phyloP scores from a whole-genome alignment of 2,329 filamentous ascomycete genomes.

The Penicillium digitatum region DNA sequence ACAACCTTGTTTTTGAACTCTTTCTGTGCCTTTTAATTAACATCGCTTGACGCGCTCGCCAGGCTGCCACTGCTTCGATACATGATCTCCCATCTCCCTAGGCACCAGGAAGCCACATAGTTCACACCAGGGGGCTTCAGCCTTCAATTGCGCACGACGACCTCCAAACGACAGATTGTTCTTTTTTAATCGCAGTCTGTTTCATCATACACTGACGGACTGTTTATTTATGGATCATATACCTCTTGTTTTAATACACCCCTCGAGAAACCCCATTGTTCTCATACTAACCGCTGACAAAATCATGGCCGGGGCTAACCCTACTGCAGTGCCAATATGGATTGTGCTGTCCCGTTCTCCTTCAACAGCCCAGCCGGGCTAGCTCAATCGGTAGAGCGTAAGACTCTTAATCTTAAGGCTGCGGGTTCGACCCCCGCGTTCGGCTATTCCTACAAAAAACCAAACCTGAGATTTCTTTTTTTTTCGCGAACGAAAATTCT shows the following conservation, averaged over 20 bases:
- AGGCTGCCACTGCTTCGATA: not conserved
- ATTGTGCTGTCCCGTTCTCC: conserved; percentile 33
- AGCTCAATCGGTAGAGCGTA: conserved; percentile 51
- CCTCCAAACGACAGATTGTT: not conserved
- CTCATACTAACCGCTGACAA: not conserved
- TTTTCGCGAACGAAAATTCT: conserved; percentile 8
- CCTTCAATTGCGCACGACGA: not conserved
- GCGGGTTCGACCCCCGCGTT: conserved; percentile 45
- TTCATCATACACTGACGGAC: not conserved
- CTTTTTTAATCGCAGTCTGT: not conserved
- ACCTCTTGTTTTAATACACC: not conserved
- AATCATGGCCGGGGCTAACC: conserved; percentile 32
- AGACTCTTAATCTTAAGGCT: conserved; percentile 49
- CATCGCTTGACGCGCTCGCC: conserved; percentile 3
- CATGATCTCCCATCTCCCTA: conserved; percentile 3
- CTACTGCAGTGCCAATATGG: not conserved
- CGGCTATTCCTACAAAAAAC: conserved; percentile 31
- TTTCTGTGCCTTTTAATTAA: not conserved
- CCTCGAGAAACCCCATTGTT: conserved; percentile 14
- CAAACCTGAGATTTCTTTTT: conserved; percentile 20
- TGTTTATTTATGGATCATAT: not conserved
- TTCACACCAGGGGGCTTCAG: not conserved
- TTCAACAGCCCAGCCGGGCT: conserved; percentile 36
- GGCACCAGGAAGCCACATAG: conserved; percentile 2
- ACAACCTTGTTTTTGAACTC: not conserved